Conservation (phyloP, 1,284 basidiomycete genomes). For the Leccinum griseonigrum region DNA sequence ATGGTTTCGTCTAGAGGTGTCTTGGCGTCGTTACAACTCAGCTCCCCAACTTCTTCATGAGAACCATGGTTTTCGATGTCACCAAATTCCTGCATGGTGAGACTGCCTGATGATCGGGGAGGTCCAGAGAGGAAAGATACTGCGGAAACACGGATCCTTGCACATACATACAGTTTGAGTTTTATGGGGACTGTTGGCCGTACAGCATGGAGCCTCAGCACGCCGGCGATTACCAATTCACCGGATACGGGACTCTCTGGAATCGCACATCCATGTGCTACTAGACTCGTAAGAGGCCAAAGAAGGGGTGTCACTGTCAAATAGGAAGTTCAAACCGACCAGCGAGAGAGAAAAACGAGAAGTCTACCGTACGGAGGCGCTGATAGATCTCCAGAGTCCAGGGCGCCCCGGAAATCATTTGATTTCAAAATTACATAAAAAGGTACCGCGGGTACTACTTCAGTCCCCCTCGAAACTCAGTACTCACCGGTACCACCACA, state of each 20-base stretch:
- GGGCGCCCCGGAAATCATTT: no score
- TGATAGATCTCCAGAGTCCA: no score
- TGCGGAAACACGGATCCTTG: constrained; percentile 37
- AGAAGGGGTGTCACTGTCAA: neutral
- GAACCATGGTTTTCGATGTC: constrained; percentile 36
- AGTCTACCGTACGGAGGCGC: no score
- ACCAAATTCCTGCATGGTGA: constrained; percentile 29
- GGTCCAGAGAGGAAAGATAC: constrained; percentile 47
- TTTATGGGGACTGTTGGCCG: neutral
- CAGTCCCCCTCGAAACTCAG: no score
- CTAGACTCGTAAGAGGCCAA: neutral
- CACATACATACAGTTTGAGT: neutral
- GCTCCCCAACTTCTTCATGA: constrained; percentile 31
- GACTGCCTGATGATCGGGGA: constrained; percentile 33
- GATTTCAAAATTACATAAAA: no score
- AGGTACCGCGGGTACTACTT: no score
- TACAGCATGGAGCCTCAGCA: neutral
- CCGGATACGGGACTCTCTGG: neutral
- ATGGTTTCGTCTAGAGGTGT: constrained; percentile 84
- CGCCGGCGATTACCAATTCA: neutral
- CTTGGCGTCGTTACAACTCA: constrained; percentile 44
- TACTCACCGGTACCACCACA: no score
- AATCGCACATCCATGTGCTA: neutral
- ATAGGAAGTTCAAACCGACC: neutral
- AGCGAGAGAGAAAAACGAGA: no score